These are phyloP conservation scores for Suillus americanus DNA, from an alignment of 768 basidiomycete genomes.

Conservation along the genomic window DNA sequence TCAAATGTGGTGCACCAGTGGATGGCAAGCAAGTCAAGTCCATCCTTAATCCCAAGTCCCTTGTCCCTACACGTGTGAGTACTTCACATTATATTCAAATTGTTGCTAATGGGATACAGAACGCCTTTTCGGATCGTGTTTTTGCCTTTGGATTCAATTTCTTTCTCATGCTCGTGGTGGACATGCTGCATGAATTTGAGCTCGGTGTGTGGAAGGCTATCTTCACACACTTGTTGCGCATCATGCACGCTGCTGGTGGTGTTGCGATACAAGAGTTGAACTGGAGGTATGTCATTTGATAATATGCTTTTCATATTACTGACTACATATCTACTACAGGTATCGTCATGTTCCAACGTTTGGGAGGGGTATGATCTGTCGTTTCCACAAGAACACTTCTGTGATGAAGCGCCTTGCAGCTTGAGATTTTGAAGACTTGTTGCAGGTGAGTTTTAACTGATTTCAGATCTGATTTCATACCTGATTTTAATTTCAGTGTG, in stretches of 20 bases:
- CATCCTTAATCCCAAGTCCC: not conserved
- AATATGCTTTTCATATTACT: too few species aligned
- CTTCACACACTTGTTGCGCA: conserved; percentile 19
- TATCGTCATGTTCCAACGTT: conserved; percentile 19
- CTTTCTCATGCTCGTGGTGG: conserved; percentile 27
- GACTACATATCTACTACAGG: conserved; percentile 14
- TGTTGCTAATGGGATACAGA: conserved; percentile 20
- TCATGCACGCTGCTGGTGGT: conserved; percentile 19
- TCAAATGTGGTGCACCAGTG: not conserved
- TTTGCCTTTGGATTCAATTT: conserved; percentile 15
- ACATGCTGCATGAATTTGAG: conserved; percentile 41
- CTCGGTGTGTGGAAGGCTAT: conserved; percentile 38
- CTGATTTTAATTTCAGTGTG: too few species aligned
- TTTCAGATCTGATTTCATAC: too few species aligned
- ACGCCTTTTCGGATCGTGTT: conserved; percentile 30
- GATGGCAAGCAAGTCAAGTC: conserved; percentile 2
- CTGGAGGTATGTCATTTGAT: conserved; percentile 12
- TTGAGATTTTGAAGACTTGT: too few species aligned
- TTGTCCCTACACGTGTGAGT: conserved; percentile 1
- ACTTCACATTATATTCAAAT: not conserved
- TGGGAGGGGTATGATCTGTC: too few species aligned
- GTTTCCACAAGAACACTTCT: too few species aligned
- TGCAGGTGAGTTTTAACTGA: too few species aligned
- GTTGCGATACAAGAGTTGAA: not conserved
- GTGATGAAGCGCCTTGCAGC: too few species aligned